Evolutionary conservation across 768 basidiomycete genomes (phyloP).

Genomic region (Scleroderma citrinum): DNA sequence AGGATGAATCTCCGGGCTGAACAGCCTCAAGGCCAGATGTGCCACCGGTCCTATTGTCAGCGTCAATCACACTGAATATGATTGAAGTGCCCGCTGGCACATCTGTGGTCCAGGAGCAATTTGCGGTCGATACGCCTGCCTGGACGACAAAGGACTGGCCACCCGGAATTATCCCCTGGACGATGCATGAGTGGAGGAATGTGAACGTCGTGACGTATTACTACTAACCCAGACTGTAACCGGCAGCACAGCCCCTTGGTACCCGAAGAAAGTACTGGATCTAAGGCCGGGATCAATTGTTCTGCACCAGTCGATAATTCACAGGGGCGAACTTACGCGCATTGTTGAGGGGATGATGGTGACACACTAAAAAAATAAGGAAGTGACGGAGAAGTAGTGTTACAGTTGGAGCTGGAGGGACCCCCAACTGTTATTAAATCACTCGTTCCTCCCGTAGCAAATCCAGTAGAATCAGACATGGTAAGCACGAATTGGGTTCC

Average conservation of each 20-base stretch:
- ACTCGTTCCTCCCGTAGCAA: conserved; percentile 58
- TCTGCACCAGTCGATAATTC: background rate
- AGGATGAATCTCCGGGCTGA: conserved; percentile 39
- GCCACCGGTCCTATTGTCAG: conserved; percentile 49
- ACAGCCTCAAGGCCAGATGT: conserved; percentile 49
- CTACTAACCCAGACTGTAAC: conserved; percentile 46
- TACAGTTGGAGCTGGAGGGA: conserved; percentile 41
- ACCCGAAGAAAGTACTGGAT: conserved; percentile 42
- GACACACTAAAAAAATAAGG: conserved; percentile 42
- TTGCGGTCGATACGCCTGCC: conserved; percentile 31
- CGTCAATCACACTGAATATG: conserved; percentile 52
- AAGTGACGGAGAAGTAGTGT: conserved; percentile 39
- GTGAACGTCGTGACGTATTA: background rate
- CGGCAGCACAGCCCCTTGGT: conserved; percentile 42
- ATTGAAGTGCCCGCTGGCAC: conserved; percentile 53
- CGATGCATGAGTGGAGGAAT: background rate
- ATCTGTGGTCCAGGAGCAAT: conserved; percentile 52
- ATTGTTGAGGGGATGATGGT: conserved; percentile 53
- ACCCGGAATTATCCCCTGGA: conserved; percentile 57
- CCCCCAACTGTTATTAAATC: conserved; percentile 42
- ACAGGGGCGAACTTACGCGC: conserved; percentile 38
- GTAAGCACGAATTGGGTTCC: conserved; percentile 43
- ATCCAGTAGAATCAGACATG: conserved; percentile 71
- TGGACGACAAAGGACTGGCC: conserved; percentile 45
- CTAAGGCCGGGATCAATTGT: too few relatives aligned